Evolutionary conservation across 140 eudicot genomes (phyloP), one percentile per base, ranked within the genome.

Genomic region (Erigeron philadelphicus): DNA sequence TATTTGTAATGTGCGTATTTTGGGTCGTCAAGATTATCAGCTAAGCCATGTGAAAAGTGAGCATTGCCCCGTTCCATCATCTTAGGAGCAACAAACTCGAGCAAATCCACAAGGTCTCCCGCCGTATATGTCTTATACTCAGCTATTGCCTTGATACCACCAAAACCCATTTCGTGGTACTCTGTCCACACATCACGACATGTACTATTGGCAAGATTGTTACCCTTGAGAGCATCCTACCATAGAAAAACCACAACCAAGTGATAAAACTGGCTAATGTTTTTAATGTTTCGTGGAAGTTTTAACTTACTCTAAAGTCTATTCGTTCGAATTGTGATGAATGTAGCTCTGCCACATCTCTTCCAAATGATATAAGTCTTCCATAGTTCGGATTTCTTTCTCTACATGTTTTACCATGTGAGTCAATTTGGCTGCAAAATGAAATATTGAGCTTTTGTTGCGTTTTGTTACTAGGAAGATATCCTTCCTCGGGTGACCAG

Each of bases 151-250:
- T 83, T 81, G 66, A 83, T 79, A 47, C 96, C 98, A 55, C 84
- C 66, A 68, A 84, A 40, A 40, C 94, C 96, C 94, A 93, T 93
- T n/a, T 93, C 96, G 49, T 88, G 95, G 64, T 93, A 93, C 85
- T 93, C 98, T 0, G 96, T 86, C 98, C 98, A 93, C 76, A 93
- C 98, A 71, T 93, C 96, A 17, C 78, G 68, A 52, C 95, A 89
- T 6, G 88, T 84, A 21, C 68, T 75, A 66, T 88, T 89, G 5
- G 84, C 96, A 23, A 72, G 61, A 65, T 84, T 93, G 56, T 69
- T 66, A 16, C 98, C 98, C 74, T 93, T 93, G n/a, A 84, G 73
- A 4, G 94, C 96, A 68, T 67, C 95, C 98, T 89, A 82, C 50
- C 23, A 19, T n/a, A 17, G 23, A 47, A 61, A 73, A 31, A 54